Evolutionary conservation across 768 basidiomycete genomes (phyloP), one percentile per base, ranked within the genome.

Genomic region (Podaxis sp.): DNA sequence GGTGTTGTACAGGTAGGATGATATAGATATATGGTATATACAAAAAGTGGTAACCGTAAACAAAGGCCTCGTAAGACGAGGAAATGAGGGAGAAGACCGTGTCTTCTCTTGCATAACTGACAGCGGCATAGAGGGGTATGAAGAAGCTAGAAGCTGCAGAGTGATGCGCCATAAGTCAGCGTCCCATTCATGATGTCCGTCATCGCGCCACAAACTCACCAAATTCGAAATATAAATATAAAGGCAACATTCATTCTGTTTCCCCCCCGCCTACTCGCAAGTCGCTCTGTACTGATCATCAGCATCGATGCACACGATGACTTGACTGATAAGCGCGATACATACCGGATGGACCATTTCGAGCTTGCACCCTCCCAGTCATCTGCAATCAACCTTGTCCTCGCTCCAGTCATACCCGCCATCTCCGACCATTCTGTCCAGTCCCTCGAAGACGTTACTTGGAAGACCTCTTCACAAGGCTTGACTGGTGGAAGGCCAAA

Each of bases 321-420:
- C 11, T 25, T 2, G 18, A 52, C 40, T 18, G 40, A 60, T 44
- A 47, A 35, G 42, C n/a, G 28, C n/a, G 27, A 50, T 28, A 40
- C 59, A 16, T 53, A 60, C 59, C 50, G 42, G 48, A 32, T 28
- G 13, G 28, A 44, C 59, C 59, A 60, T 47, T 60, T 60, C 18
- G 59, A 60, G 16, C 51, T 36, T 54, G 27, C 23, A 36, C 59
- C 59, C 18, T 60, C 59, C 59, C 59, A 60, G 18, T 60, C 51
- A 53, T 60, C 59, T 14, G 50, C 59, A 11, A 60, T 46, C 27
- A 60, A 27, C 51, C 59, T 52, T 14, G 59, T 27, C 18, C 59
- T 60, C 18, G 59, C 32, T 21, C 59, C 59, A 4, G 59, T 53
- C 13, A 60, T 53, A 18, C 51, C 51, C 28, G 21, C 35, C 25